These are phyloP conservation scores for Lactarius sanguifluus DNA, from an alignment of 768 basidiomycete species.

Conservation along the genomic window DNA sequence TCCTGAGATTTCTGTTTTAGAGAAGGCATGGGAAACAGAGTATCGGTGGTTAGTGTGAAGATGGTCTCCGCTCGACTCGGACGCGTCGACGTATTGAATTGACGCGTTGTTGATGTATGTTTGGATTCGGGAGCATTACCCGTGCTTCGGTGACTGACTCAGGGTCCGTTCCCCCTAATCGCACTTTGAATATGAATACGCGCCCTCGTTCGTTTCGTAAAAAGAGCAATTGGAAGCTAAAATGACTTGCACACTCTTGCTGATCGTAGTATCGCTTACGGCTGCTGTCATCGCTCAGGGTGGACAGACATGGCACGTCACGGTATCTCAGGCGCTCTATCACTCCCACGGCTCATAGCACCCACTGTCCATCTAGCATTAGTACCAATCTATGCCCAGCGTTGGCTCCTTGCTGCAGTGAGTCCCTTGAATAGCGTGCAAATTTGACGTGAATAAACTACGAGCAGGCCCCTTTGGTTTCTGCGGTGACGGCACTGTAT, in stretches of 20 bases:
- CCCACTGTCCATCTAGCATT: slow-evolving; percentile 36
- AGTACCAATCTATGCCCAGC: slow-evolving; percentile 40
- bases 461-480: slow-evolving; percentile 52
- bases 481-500: slow-evolving; percentile 47
- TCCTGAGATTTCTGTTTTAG: slow-evolving; percentile 21
- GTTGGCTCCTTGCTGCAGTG: slow-evolving; percentile 47
- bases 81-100: slow-evolving; percentile 18
- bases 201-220: neutral
- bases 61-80: slow-evolving; percentile 4
- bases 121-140: neutral
- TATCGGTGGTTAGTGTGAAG: neutral
- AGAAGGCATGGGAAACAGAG: slow-evolving; percentile 13
- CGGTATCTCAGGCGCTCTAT: neutral
- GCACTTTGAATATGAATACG: neutral
- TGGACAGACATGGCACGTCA: slow-evolving; percentile 31
- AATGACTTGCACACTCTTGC: slow-evolving; percentile 7
- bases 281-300: slow-evolving; percentile 30
- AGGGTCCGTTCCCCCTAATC: neutral
- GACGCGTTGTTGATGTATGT: slow-evolving; percentile 27
- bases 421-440: slow-evolving; percentile 26
- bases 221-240: neutral
- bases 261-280: slow-evolving; percentile 13
- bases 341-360: neutral
- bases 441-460: slow-evolving; percentile 11
- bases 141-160: too few relatives aligned